Evolutionary conservation across 768 basidiomycete species (phyloP), one percentile per base, ranked within the genome.

Genomic region (Lactarius quietus): DNA sequence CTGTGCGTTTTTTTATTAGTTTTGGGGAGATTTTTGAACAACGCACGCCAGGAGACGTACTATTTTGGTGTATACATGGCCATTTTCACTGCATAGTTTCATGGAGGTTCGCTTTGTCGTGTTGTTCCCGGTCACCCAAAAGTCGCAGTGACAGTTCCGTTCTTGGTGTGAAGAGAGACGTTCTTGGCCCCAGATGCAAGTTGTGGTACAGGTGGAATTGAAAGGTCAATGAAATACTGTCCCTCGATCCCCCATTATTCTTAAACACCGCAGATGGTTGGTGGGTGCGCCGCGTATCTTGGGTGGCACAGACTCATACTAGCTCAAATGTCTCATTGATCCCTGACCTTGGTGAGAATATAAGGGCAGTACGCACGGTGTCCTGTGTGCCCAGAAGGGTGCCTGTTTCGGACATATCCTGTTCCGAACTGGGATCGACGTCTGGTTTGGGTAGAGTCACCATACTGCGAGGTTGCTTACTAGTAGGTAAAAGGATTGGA

Each of bases 231-330:
- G 35, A 45, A 20, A 14, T 63, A 63, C 3, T 39, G 57, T 26
- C 62, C 56, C 23, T 52, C 28, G 14, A 63, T 28, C 1, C 35
- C 6, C 1, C 3, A 15, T 3, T 6, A 9, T 15, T 10, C 15
- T 38, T 63, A 28, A n/a, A 63, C 6, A 57, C 57, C 23, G 29
- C 8, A 64, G 29, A n/a, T 57, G 52, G 48, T 63, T 63, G 9
- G 48, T 45, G 14, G 28, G 57, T 45, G 43, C 43, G 2, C 9
- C 43, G 10, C 43, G n/a, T 45, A 45, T 45, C n/a, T 45, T 23
- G 43, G 43, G 43, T n/a, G 43, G 43, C n/a, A 45, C n/a, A 12
- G 43, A 4, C 4, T n/a, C 43, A 45, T 23, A 45, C 43, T 45
- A 23, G 3, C n/a, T n/a, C 43, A 7, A 45, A 10, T 43, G 20